Percentiles rank a stretch among this genome's conserved stretches.
Evolutionary conservation across 352 stramenopile genomes (phyloP).

Genomic region (Thalassiosira ordinaria): DNA sequence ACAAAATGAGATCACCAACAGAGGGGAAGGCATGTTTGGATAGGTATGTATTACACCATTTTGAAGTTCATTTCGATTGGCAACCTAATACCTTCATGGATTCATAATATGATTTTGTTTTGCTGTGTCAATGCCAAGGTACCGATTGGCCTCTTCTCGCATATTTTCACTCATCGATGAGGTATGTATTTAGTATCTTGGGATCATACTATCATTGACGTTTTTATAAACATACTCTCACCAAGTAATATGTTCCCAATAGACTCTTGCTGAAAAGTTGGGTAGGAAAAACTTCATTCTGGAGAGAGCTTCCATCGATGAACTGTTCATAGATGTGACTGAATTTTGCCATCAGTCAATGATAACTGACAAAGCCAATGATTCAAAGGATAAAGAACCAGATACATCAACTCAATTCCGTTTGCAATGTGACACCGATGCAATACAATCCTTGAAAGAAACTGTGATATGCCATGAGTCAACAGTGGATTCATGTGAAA

Average conservation of each 20-base stretch:
- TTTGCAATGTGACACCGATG: slow-evolving; percentile 26
- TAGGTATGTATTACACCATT: slow-evolving; percentile 41
- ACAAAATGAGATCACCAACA: slow-evolving; percentile 56
- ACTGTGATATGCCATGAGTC: slow-evolving; percentile 52
- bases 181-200: too few relatives aligned
- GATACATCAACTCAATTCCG: slow-evolving; percentile 31
- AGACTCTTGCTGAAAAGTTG: slow-evolving; percentile 34
- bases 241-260: too few relatives aligned
- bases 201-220: too few relatives aligned
- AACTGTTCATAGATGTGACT: slow-evolving; percentile 85
- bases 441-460: slow-evolving; percentile 34
- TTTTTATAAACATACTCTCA: too few relatives aligned
- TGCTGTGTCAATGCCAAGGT: too few relatives aligned
- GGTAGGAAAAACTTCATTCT: slow-evolving; percentile 70
- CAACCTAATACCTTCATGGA: too few relatives aligned
- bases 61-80: too few relatives aligned
- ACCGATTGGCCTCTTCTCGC: slow-evolving; percentile 70
- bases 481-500: slow-evolving; percentile 20
- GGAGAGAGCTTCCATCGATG: slow-evolving; percentile 82
- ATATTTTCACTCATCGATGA: slow-evolving; percentile 82
- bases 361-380: neutral
- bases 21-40: slow-evolving; percentile 84
- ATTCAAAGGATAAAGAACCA: slow-evolving; percentile 9
- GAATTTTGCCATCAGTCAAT: slow-evolving; percentile 60
- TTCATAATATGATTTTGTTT: too few relatives aligned